Conservation (phyloP, 768 basidiomycete species). For the Leccinum subgranulosum region DNA sequence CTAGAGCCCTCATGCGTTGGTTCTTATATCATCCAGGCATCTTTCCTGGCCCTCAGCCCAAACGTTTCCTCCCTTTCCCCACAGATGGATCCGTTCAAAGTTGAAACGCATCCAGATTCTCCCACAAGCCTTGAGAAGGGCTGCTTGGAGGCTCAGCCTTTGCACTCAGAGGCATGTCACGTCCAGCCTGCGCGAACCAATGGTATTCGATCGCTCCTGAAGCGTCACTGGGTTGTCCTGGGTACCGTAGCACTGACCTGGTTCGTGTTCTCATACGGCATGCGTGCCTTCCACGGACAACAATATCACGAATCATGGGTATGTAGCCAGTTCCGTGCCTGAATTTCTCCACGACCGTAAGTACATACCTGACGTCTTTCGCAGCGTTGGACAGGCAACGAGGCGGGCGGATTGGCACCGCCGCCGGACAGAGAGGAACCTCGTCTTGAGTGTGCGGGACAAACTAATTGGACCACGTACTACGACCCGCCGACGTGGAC, state of each 20-base stretch:
- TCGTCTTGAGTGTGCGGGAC: constrained; percentile 9
- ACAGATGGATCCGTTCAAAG: constrained; percentile 15
- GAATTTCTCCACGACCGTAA: not conserved
- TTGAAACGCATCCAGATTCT: constrained; percentile 1
- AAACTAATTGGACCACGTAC: constrained; percentile 23
- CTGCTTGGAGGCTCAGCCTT: not conserved
- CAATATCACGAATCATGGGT: constrained; percentile 5
- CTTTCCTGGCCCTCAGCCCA: not conserved
- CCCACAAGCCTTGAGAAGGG: constrained; percentile 21
- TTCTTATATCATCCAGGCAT: not conserved
- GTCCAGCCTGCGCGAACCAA: not conserved
- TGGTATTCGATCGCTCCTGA: constrained; percentile 5
- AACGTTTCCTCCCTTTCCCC: not conserved
- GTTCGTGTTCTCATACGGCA: constrained; percentile 8
- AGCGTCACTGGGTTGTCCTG: constrained; percentile 6
- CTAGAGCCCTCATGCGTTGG: not conserved
- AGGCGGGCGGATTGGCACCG: not conserved
- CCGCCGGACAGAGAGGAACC: constrained; percentile 1
- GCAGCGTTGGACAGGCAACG: constrained; percentile 6
- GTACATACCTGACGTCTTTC: not conserved
- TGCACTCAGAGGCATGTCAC: not conserved
- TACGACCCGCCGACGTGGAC: constrained; percentile 26
- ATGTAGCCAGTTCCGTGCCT: not conserved
- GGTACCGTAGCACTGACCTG: constrained; percentile 10
- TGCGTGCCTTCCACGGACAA: not conserved